These are phyloP conservation scores for Primulina huaijiensis DNA, from an alignment of 257 asterid species.

Conservation along the genomic window DNA sequence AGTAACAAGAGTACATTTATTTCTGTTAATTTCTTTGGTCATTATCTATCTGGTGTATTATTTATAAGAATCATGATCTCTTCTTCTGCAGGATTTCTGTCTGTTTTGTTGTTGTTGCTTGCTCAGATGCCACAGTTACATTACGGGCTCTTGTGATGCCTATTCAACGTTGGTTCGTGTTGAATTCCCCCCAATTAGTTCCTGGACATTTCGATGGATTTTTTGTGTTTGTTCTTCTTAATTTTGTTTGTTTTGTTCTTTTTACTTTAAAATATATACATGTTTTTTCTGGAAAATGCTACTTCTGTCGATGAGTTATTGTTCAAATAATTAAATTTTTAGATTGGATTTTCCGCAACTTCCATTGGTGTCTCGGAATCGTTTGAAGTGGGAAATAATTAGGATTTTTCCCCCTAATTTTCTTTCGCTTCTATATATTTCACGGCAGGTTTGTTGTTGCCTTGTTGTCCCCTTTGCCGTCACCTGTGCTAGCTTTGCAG, in stretches of 20 bases:
- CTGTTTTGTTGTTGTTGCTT: constrained; percentile 83
- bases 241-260: background rate
- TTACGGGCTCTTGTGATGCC: constrained; percentile 90
- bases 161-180: constrained; percentile 64
- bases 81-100: constrained; percentile 59
- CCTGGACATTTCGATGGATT: background rate
- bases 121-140: constrained; percentile 90
- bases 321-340: too few relatives aligned
- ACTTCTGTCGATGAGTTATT: too few relatives aligned
- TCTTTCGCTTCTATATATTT: constrained; percentile 12
- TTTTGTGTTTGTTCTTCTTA: background rate
- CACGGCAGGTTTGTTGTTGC: constrained; percentile 90
- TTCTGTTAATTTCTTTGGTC: constrained; percentile 14
- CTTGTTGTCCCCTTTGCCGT: constrained; percentile 47
- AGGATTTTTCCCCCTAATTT: background rate
- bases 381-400: constrained; percentile 5
- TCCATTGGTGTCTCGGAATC: constrained; percentile 10
- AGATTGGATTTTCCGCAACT: too few relatives aligned
- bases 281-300: constrained; percentile 6
- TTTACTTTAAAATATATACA: too few relatives aligned
- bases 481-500: constrained; percentile 82
- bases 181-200: constrained; percentile 18
- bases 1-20: constrained; percentile 14
- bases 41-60: constrained; percentile 21
- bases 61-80: constrained; percentile 3